These are phyloP conservation scores for Piedraia hortae DNA, from an alignment of 2,329 filamentous ascomycete genomes.

Conservation along the genomic window DNA sequence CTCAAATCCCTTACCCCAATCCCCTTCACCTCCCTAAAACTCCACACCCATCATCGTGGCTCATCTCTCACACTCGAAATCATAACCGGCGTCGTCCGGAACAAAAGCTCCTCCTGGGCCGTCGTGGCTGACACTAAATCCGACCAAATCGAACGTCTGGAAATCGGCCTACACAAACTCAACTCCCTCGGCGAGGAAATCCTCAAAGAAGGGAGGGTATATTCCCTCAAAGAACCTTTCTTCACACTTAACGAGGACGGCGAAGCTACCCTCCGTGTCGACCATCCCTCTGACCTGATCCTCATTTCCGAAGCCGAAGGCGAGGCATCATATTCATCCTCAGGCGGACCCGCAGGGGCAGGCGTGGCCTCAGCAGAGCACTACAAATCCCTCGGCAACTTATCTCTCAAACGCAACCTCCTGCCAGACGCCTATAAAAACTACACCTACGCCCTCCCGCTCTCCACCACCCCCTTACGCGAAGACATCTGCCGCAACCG, in stretches of 20 bases:
- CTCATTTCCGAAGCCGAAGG: not conserved
- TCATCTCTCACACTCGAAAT: slow-evolving; percentile 4
- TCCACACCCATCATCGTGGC: slow-evolving; percentile 6
- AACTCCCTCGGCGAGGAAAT: slow-evolving; percentile 1
- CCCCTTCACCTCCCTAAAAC: slow-evolving; percentile 4
- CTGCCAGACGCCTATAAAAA: slow-evolving; percentile 2
- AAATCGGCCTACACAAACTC: slow-evolving; percentile 4
- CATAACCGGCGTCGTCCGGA: slow-evolving; percentile 3
- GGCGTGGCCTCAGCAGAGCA: not conserved
- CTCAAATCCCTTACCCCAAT: slow-evolving; percentile 4
- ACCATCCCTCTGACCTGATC: slow-evolving; percentile 9
- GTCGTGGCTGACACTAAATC: slow-evolving; percentile 13
- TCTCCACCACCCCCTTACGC: slow-evolving; percentile 1
- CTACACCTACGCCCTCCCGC: slow-evolving; percentile 3
- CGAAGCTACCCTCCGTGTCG: slow-evolving; percentile 5
- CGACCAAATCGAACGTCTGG: slow-evolving; percentile 9
- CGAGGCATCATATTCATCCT: no score
- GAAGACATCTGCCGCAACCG: slow-evolving; percentile 5
- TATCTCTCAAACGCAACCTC: slow-evolving; percentile 3
- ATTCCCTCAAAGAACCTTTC: slow-evolving; percentile 10
- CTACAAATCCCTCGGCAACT: slow-evolving; percentile 5
- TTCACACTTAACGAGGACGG: slow-evolving; percentile 4
- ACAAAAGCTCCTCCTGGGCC: slow-evolving; percentile 2
- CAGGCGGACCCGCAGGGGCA: no score
- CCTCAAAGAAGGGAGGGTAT: slow-evolving; percentile 2